Evolutionary conservation across 2,329 filamentous ascomycete genomes (phyloP).

Genomic region (Penicillium sp.): DNA sequence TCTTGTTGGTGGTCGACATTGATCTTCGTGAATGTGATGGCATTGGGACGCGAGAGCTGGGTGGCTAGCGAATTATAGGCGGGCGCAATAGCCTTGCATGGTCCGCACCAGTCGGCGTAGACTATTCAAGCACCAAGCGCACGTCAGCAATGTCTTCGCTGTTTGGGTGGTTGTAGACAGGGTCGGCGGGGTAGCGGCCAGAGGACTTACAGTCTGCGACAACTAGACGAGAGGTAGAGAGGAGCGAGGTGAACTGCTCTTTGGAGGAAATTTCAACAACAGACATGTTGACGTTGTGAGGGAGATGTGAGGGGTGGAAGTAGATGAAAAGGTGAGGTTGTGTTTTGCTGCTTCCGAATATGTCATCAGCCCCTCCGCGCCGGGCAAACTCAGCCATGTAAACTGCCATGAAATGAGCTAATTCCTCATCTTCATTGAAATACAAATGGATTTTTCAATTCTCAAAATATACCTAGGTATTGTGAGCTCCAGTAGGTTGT

Average conservation of each 20-base stretch:
- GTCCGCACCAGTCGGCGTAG: conserved; percentile 82
- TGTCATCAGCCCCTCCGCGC: conserved; percentile 31
- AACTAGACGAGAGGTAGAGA: conserved; percentile 74
- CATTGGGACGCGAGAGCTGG: conserved; percentile 68
- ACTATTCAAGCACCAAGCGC: conserved; percentile 54
- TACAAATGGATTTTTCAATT: too few species aligned
- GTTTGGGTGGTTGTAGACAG: conserved; percentile 8
- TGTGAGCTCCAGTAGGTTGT: too few species aligned
- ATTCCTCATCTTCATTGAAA: not conserved
- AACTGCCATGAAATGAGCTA: not conserved
- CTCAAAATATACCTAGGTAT: too few species aligned
- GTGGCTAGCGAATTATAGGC: conserved; percentile 75
- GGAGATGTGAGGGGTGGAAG: conserved; percentile 9
- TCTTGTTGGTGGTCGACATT: conserved; percentile 77
- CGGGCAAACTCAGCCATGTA: not conserved
- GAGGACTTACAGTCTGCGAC: conserved; percentile 79
- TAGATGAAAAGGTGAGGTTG: conserved; percentile 20
- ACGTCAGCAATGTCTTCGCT: conserved; percentile 23
- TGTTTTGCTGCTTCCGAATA: conserved; percentile 26
- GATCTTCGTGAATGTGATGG: conserved; percentile 83
- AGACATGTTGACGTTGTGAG: conserved; percentile 40
- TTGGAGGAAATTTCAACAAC: conserved; percentile 61
- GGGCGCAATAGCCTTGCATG: conserved; percentile 81
- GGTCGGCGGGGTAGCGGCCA: conserved; percentile 13
- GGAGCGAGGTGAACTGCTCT: conserved; percentile 66